Conservation (phyloP, 2,329 filamentous ascomycete species). For the Achaetomium macrosporum region DNA sequence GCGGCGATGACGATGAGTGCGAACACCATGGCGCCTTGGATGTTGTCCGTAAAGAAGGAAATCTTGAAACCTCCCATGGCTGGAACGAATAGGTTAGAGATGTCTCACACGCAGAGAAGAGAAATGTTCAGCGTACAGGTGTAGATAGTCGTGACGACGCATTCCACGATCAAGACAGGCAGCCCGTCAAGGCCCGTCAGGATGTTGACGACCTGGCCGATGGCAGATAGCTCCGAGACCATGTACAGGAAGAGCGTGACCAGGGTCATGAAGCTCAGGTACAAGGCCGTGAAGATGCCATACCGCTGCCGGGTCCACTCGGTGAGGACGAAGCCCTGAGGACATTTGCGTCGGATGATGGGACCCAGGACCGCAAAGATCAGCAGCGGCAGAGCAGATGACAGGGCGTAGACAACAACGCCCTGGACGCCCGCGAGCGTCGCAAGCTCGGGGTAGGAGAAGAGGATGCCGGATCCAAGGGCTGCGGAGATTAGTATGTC, state of each 20-base stretch:
- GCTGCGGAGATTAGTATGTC: slow-evolving; percentile 52
- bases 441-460: slow-evolving; percentile 74
- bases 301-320: slow-evolving; percentile 80
- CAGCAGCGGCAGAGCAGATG: slow-evolving; percentile 66
- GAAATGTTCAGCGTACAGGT: slow-evolving; percentile 52
- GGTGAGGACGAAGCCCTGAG: slow-evolving; percentile 77
- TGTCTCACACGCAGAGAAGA: not conserved
- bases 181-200: slow-evolving; percentile 70
- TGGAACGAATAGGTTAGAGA: slow-evolving; percentile 28
- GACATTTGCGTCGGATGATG: slow-evolving; percentile 72
- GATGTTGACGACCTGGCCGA: slow-evolving; percentile 71
- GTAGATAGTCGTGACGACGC: slow-evolving; percentile 73
- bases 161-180: slow-evolving; percentile 71
- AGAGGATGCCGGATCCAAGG: slow-evolving; percentile 77
- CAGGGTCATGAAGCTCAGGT: slow-evolving; percentile 70
- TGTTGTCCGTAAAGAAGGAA: slow-evolving; percentile 76
- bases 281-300: slow-evolving; percentile 62
- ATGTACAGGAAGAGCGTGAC: slow-evolving; percentile 83
- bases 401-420: slow-evolving; percentile 67
- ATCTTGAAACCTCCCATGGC: slow-evolving; percentile 77
- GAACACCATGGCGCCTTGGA: slow-evolving; percentile 74
- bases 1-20: slow-evolving; percentile 68
- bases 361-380: slow-evolving; percentile 70
- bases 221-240: slow-evolving; percentile 74
- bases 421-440: slow-evolving; percentile 76